Evolutionary conservation across 164 flowering plant species (phyloP).

Genomic region (grape (Vitis vinifera)): DNA sequence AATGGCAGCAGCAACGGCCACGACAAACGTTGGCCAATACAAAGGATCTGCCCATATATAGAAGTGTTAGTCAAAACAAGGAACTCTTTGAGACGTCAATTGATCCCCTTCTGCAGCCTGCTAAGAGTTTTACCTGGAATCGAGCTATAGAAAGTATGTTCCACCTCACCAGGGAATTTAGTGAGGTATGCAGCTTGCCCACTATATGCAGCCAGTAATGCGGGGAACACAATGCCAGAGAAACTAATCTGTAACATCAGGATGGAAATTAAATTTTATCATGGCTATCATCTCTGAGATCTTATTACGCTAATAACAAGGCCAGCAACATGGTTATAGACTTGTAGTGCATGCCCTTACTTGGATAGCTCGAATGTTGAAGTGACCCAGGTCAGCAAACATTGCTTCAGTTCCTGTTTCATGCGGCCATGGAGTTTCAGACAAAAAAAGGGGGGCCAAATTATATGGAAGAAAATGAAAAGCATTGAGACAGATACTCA

Average conservation of each 20-base stretch:
- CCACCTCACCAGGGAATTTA: conserved; percentile 38
- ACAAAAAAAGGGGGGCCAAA: no score
- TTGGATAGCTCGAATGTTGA: conserved; percentile 64
- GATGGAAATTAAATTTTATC: no score
- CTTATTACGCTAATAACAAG: no score
- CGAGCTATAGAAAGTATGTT: conserved; percentile 48
- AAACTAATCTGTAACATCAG: conserved; percentile 50
- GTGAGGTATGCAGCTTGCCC: conserved; percentile 76
- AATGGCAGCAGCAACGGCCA: conserved; percentile 73
- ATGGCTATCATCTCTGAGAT: no score
- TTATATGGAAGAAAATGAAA: not conserved
- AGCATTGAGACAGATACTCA: not conserved
- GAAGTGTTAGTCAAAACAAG: not conserved
- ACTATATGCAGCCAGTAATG: conserved; percentile 46
- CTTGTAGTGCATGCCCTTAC: conserved; percentile 24
- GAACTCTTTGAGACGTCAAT: not conserved
- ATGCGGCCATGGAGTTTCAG: not conserved
- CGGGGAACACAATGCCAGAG: conserved; percentile 46
- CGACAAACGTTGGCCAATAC: conserved; percentile 70
- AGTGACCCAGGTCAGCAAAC: conserved; percentile 93
- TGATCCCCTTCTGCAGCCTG: no score
- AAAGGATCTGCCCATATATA: conserved; percentile 36
- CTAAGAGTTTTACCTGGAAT: conserved; percentile 41
- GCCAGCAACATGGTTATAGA: no score
- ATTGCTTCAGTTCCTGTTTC: conserved; percentile 86